phyloP scores from a whole-genome alignment of 495 filamentous ascomycete genomes.

The Trichoderma reesei region DNA sequence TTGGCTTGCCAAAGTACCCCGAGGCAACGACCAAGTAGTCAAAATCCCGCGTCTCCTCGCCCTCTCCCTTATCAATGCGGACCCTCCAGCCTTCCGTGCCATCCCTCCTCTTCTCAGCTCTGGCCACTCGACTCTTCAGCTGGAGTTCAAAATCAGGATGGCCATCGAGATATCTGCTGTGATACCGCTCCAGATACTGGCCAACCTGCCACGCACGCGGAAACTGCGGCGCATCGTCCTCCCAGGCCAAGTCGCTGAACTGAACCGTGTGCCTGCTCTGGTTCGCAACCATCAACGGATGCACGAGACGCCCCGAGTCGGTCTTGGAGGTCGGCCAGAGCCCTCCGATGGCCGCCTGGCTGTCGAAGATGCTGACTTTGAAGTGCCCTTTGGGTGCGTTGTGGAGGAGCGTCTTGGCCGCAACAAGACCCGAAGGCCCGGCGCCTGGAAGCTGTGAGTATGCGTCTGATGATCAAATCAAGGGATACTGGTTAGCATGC shows the following conservation, averaged over 20 bases:
- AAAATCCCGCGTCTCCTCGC: constrained; percentile 36
- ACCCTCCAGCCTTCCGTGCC: constrained; percentile 43
- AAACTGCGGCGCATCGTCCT: constrained; percentile 45
- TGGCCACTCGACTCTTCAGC: constrained; percentile 44
- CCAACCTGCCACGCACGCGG: constrained; percentile 71
- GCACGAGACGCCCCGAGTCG: constrained; percentile 38
- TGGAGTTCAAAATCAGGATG: constrained; percentile 27
- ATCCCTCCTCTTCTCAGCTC: constrained; percentile 28
- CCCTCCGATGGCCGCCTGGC: constrained; percentile 55
- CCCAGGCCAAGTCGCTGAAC: constrained; percentile 73
- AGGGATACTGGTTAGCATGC: not conserved
- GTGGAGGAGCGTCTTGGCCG: constrained; percentile 68
- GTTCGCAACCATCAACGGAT: constrained; percentile 68
- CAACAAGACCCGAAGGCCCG: constrained; percentile 71
- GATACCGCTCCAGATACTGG: constrained; percentile 57
- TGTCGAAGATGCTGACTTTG: constrained; percentile 62
- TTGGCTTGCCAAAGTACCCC: constrained; percentile 62
- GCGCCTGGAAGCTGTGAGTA: constrained; percentile 41
- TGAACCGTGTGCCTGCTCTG: constrained; percentile 66
- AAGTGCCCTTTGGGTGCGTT: constrained; percentile 48
- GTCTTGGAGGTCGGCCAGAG: constrained; percentile 53
- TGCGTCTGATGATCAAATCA: not conserved
- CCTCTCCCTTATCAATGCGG: constrained; percentile 26
- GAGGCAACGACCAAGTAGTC: constrained; percentile 67
- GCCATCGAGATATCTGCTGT: constrained; percentile 41